These are phyloP conservation scores for Eucalyptus regnans DNA, from an alignment of 345 rosid species.

Conservation along the genomic window DNA sequence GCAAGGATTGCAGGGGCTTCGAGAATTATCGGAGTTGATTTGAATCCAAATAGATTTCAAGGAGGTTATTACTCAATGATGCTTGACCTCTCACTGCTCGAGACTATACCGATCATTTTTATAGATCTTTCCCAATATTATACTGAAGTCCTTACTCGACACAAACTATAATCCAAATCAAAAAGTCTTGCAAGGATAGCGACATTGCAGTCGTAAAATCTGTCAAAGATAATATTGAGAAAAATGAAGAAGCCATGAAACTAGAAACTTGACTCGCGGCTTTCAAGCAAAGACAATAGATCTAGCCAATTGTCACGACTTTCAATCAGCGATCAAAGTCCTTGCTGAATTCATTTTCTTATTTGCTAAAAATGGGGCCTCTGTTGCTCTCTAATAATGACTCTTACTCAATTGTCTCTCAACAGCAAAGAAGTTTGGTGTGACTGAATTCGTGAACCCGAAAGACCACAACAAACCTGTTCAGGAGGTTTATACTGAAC, in stretches of 20 bases:
- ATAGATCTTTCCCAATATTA: neutral
- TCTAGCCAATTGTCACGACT: neutral
- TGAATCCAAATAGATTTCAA: conserved; percentile 9
- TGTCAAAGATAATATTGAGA: neutral
- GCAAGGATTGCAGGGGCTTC: conserved; percentile 31
- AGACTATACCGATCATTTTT: neutral
- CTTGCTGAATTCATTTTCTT: neutral
- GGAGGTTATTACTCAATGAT: neutral
- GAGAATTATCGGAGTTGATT: conserved; percentile 27
- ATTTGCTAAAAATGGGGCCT: neutral
- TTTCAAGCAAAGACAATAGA: neutral
- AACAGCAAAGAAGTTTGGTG: conserved; percentile 30
- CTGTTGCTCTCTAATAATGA: neutral
- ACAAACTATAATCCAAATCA: neutral
- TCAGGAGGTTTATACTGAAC: conserved; percentile 10
- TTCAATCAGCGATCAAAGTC: neutral
- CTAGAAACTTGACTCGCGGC: neutral
- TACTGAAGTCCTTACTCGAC: neutral
- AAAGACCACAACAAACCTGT: conserved; percentile 20
- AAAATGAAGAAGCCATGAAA: neutral
- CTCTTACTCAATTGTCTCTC: neutral
- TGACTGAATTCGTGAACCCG: conserved; percentile 25
- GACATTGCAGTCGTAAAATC: neutral
- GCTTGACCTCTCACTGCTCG: neutral
- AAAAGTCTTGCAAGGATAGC: neutral